Percentiles rank a stretch among this genome's conserved stretches.
Evolutionary conservation across 352 stramenopile genomes (phyloP).

Genomic region (Hyaloperonospora arabidopsidis): DNA sequence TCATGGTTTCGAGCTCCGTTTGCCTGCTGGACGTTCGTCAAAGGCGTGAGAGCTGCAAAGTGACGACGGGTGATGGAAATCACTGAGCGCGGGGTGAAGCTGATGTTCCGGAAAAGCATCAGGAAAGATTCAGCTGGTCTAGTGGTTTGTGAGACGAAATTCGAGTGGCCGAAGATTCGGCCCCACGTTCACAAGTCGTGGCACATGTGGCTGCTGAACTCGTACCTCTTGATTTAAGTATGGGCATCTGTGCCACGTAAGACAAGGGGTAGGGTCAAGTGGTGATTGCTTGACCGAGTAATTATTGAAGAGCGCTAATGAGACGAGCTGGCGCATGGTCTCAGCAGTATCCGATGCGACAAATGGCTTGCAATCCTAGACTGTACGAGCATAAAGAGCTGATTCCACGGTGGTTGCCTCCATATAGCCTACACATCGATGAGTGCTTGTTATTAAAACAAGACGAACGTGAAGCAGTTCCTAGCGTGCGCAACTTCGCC

Average conservation of each 20-base stretch:
- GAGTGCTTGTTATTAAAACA: too few species aligned
- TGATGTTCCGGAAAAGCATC: conserved; percentile 33
- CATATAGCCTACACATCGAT: too few species aligned
- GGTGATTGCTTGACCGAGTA: too few species aligned
- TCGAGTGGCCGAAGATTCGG: conserved; percentile 7
- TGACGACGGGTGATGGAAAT: conserved; percentile 28
- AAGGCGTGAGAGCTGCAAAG: conserved; percentile 31
- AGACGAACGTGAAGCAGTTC: too few species aligned
- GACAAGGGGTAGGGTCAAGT: conserved; percentile 10
- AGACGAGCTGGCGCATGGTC: too few species aligned
- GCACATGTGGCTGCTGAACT: conserved; percentile 23
- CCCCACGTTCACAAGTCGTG: conserved; percentile 4
- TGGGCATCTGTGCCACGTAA: conserved; percentile 21
- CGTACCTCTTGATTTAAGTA: conserved; percentile 18
- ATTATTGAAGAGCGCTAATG: too few species aligned
- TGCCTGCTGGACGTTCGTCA: conserved; percentile 17
- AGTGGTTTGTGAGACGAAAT: conserved; percentile 9
- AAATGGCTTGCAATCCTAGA: too few species aligned
- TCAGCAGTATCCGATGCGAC: too few species aligned
- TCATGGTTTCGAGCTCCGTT: conserved; percentile 20
- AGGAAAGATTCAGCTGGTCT: background rate
- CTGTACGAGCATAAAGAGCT: too few species aligned
- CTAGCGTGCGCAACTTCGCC: too few species aligned
- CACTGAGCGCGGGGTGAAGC: conserved; percentile 16
- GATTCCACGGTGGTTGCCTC: too few species aligned